Percentiles rank a stretch among this genome's conserved stretches.
These are phyloP conservation scores for Taiozyma sp. DNA, from an alignment of 1,139 yeast species.

Conservation along the genomic window DNA sequence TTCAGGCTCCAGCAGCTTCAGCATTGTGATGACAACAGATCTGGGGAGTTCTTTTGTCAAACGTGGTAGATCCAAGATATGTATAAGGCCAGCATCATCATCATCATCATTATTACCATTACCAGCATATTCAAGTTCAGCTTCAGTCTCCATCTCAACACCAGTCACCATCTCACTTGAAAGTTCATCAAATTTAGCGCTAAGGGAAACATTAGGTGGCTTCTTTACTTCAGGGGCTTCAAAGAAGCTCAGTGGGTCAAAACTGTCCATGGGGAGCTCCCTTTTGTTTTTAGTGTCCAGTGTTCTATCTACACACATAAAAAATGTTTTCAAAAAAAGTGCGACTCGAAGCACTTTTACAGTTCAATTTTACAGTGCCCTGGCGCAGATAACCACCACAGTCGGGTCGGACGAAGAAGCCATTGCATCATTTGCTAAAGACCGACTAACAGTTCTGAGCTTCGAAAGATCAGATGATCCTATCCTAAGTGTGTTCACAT, in stretches of 20 bases:
- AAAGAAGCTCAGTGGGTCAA: not conserved
- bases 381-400: not conserved
- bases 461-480: not conserved
- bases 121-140: not conserved
- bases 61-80: conserved; percentile 64
- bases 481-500: not conserved
- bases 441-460: not conserved
- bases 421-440: not conserved
- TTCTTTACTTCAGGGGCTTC: not conserved
- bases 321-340: no score
- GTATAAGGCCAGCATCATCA: conserved; percentile 35
- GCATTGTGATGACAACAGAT: conserved; percentile 38
- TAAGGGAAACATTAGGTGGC: not conserved
- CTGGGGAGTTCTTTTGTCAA: conserved; percentile 45
- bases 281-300: not conserved
- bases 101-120: not conserved
- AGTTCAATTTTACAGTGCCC: no score
- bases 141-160: not conserved
- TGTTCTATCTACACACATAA: not conserved
- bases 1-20: conserved; percentile 48
- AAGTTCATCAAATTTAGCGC: not conserved
- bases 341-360: not conserved
- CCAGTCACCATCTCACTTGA: not conserved
- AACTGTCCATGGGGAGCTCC: not conserved
- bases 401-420: not conserved